Conservation (phyloP, 23 red algal genomes). For the Gracilaria vermiculophylla region DNA sequence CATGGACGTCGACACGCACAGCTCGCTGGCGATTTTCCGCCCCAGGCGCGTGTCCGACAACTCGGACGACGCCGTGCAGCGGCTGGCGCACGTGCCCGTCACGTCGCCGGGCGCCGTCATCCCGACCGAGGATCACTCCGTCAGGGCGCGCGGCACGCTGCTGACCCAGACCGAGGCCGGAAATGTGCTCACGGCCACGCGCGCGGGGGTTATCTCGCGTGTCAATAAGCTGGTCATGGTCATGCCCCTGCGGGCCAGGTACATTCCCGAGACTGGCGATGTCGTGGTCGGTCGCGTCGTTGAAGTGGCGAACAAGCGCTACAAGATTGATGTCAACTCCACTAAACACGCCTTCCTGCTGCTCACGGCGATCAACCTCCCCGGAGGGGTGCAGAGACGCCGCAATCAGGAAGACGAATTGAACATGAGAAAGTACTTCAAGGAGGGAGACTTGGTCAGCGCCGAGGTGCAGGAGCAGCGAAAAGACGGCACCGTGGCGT, state of each 20-base stretch:
- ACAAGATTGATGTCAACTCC: conserved; percentile 83
- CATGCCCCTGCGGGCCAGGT: conserved; percentile 73
- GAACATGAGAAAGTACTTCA: conserved; percentile 92
- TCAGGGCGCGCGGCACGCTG: conserved; percentile 51
- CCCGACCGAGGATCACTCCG: conserved; percentile 52
- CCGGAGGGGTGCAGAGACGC: conserved; percentile 85
- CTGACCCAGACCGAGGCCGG: conserved; percentile 22
- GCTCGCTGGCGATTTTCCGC: conserved; percentile 8
- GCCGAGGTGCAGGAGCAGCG: conserved; percentile 95
- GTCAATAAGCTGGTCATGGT: conserved; percentile 97
- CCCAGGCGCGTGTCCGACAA: conserved; percentile 15
- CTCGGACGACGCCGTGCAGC: not conserved
- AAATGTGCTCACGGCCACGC: conserved; percentile 74
- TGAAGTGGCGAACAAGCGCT: conserved; percentile 71
- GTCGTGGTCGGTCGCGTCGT: conserved; percentile 93
- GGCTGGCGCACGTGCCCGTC: conserved; percentile 65
- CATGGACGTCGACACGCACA: not conserved
- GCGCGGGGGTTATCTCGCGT: conserved; percentile 81
- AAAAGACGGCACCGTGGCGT: conserved; percentile 79
- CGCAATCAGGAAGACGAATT: conserved; percentile 92
- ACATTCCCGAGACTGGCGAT: conserved; percentile 94
- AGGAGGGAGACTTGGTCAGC: conserved; percentile 84
- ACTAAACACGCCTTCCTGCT: conserved; percentile 75
- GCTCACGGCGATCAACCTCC: conserved; percentile 88
- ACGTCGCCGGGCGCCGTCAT: conserved; percentile 41